Evolutionary conservation across 2,329 filamentous ascomycete species (phyloP).

Genomic region (Xylaria sp.): DNA sequence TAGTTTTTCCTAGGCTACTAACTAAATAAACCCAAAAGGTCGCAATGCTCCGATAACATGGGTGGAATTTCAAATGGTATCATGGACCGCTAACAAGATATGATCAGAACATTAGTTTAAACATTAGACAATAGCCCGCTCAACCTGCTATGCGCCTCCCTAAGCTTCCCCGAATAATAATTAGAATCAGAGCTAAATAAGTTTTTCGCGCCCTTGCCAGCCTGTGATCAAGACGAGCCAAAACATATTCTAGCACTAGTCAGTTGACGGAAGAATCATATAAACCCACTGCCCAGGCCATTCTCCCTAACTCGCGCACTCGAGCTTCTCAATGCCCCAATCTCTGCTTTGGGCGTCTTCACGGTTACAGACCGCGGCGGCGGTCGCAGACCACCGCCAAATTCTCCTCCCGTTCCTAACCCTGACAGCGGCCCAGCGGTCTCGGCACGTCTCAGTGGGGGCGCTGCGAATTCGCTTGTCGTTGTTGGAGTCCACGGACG

Average conservation of each 20-base stretch:
- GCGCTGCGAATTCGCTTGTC: constrained; percentile 13
- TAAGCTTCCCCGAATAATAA: constrained; percentile 14
- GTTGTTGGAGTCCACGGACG: constrained; percentile 39
- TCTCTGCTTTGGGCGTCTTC: constrained; percentile 16
- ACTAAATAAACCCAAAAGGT: not conserved
- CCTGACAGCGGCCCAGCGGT: constrained; percentile 13
- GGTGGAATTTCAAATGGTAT: constrained; percentile 39
- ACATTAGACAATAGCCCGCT: constrained; percentile 32
- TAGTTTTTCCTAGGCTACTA: too few relatives aligned
- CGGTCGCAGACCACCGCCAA: constrained; percentile 26
- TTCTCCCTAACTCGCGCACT: not conserved
- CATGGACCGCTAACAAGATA: constrained; percentile 27
- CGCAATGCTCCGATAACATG: not conserved
- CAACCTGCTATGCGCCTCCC: constrained; percentile 23
- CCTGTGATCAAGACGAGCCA: constrained; percentile 1
- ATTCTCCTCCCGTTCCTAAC: constrained; percentile 8
- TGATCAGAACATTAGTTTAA: constrained; percentile 31
- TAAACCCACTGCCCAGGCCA: constrained; percentile 12
- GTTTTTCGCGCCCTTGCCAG: constrained; percentile 1
- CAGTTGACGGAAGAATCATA: constrained; percentile 6
- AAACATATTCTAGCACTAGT: not conserved
- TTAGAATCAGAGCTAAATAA: constrained; percentile 1
- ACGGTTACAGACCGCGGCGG: constrained; percentile 31
- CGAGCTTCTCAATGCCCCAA: not conserved
- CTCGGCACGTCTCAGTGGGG: constrained; percentile 27